Conservation (phyloP, 2,329 filamentous ascomycete genomes). For the Pyrenophora tritici-repentis region DNA sequence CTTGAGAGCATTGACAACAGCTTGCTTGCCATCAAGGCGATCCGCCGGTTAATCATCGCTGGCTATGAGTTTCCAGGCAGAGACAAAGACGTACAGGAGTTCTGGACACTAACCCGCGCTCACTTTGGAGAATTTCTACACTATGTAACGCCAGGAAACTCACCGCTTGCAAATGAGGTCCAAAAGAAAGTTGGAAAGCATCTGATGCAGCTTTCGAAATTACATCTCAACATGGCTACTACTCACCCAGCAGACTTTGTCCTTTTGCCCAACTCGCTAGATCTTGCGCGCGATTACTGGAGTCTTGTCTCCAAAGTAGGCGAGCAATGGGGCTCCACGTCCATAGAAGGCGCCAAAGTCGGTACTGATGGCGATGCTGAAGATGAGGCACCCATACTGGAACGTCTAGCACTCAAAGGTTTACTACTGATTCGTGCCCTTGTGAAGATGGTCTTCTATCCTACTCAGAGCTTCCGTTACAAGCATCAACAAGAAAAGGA, state of each 20-base stretch:
- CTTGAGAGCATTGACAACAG: slow-evolving; percentile 75
- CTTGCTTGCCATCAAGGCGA: slow-evolving; percentile 75
- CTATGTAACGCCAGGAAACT: slow-evolving; percentile 63
- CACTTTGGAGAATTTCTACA: slow-evolving; percentile 75
- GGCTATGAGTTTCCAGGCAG: slow-evolving; percentile 85
- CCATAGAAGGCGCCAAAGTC: slow-evolving; percentile 47
- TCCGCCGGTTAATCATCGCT: slow-evolving; percentile 76
- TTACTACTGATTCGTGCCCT: slow-evolving; percentile 82
- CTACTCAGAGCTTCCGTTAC: slow-evolving; percentile 82
- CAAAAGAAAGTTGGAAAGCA: slow-evolving; percentile 78
- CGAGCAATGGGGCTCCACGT: slow-evolving; percentile 67
- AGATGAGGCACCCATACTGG: slow-evolving; percentile 64
- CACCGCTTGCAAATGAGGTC: slow-evolving; percentile 54
- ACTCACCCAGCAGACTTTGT: slow-evolving; percentile 82
- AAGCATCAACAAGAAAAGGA: slow-evolving; percentile 73
- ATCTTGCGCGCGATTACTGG: slow-evolving; percentile 85
- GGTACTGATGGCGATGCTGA: slow-evolving; percentile 55
- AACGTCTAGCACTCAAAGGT: slow-evolving; percentile 81
- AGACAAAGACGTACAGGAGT: slow-evolving; percentile 73
- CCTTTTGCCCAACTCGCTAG: slow-evolving; percentile 76
- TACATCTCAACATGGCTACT: slow-evolving; percentile 85
- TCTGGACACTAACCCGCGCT: slow-evolving; percentile 80
- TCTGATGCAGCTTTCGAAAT: slow-evolving; percentile 84
- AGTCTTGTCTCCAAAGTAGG: slow-evolving; percentile 76
- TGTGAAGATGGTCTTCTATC: slow-evolving; percentile 81